A percentile compares a stretch with the other conserved stretches of the same genome.
phyloP scores from a whole-genome alignment of 2,329 filamentous ascomycete genomes.

The Coniella vitis region DNA sequence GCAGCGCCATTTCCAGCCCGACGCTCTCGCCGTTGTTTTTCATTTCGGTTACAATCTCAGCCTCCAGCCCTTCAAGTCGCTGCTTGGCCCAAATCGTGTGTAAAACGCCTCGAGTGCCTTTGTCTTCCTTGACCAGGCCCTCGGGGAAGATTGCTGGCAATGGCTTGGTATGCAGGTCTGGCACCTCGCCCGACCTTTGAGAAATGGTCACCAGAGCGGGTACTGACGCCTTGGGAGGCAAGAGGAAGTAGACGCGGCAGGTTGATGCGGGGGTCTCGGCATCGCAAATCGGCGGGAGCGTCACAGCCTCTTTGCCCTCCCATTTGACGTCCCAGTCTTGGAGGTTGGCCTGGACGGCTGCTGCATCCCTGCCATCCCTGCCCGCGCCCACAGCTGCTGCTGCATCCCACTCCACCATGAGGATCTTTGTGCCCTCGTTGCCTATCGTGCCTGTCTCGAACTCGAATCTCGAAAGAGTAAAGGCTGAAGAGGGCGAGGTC shows the following conservation, averaged over 20 bases:
- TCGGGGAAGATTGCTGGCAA: conserved; percentile 81
- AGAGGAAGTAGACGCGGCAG: conserved; percentile 67
- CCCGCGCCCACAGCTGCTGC: conserved; percentile 13
- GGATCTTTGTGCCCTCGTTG: conserved; percentile 80
- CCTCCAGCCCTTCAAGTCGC: conserved; percentile 65
- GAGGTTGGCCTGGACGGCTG: not conserved
- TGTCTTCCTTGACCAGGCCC: conserved; percentile 60
- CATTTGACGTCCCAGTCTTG: conserved; percentile 69
- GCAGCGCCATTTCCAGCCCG: conserved; percentile 73
- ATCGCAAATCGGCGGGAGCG: conserved; percentile 61
- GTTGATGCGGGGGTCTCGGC: conserved; percentile 39
- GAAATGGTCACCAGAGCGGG: conserved; percentile 66
- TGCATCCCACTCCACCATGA: conserved; percentile 86
- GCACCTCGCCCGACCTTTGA: conserved; percentile 27
- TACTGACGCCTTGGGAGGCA: conserved; percentile 65
- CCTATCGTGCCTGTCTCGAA: conserved; percentile 65
- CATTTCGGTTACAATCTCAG: conserved; percentile 70
- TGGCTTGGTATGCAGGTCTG: conserved; percentile 62
- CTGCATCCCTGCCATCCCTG: not conserved
- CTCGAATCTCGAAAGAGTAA: conserved; percentile 76
- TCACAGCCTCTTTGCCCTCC: conserved; percentile 62
- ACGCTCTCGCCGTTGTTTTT: conserved; percentile 72
- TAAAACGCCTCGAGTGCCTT: conserved; percentile 72
- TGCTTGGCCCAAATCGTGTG: conserved; percentile 90
- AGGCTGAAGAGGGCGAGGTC: conserved; percentile 36